Evolutionary conservation across 441 rosid genomes (phyloP).

Genomic region (Hura crepitans): DNA sequence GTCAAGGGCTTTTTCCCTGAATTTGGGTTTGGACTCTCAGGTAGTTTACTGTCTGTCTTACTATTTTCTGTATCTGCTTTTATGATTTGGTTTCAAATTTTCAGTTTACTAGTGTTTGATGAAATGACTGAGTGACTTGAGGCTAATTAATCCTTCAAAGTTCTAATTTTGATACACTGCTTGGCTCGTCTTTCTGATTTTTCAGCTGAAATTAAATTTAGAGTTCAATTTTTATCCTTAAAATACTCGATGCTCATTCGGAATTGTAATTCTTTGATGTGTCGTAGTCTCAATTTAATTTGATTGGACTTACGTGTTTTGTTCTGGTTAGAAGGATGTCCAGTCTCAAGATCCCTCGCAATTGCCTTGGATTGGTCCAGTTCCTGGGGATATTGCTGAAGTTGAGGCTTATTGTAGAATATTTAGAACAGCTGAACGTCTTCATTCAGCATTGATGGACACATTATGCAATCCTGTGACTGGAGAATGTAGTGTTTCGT

Average conservation of each 20-base stretch:
- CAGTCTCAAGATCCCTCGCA: slow-evolving; percentile 58
- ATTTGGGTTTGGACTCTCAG: slow-evolving; percentile 73
- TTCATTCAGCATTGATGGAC: slow-evolving; percentile 87
- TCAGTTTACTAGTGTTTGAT: slow-evolving; percentile 19
- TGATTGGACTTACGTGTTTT: slow-evolving; percentile 30
- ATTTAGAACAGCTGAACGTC: slow-evolving; percentile 78
- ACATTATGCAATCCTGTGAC: slow-evolving; percentile 90
- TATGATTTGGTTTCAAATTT: background rate
- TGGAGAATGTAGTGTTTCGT: slow-evolving; percentile 78
- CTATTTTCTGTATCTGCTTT: background rate
- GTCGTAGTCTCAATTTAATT: slow-evolving; percentile 27
- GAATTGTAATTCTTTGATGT: slow-evolving; percentile 19
- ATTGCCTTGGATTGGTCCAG: slow-evolving; percentile 84
- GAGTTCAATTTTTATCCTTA: background rate
- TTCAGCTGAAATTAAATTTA: background rate
- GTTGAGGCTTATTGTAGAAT: slow-evolving; percentile 95
- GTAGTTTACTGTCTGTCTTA: slow-evolving; percentile 27
- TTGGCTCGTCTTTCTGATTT: background rate
- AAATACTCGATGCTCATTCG: background rate
- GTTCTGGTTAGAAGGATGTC: slow-evolving; percentile 36
- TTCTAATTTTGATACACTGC: slow-evolving; percentile 1
- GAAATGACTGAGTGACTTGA: slow-evolving; percentile 22
- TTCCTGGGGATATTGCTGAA: slow-evolving; percentile 97
- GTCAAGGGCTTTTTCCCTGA: slow-evolving; percentile 49
- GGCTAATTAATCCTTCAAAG: background rate